Base-by-base conservation (phyloP, 1,139 yeast species). In the Yamadazyma mexicana region DNA sequence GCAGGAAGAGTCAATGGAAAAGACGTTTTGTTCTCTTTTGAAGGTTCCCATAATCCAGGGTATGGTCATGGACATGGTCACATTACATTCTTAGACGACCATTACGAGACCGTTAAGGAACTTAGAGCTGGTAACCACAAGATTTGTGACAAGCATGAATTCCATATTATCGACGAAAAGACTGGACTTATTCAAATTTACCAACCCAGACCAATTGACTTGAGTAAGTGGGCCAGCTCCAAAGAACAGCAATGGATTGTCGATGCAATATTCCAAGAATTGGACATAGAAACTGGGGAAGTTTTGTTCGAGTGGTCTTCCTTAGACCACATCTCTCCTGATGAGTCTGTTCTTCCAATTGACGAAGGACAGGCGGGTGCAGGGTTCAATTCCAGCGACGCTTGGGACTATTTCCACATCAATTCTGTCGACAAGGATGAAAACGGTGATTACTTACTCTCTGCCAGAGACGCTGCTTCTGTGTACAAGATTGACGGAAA, bases 381-480 rank as follows among this genome's bases (percentile, higher is more conserved):
- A 18, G 72, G 70, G 1, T 50, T 44, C 40, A 56, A 59, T 33
- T 60, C 69, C 6, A 52, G 61, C 38, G 62, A 58, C 43, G 71
- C 73, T 5, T 67, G 70, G 68, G 73, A 67, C 44, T 67, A 62
- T 44, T 64, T 67, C 56, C 73, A 67, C 43, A 64, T 66, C 43
- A 67, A 67, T 40, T 66, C 73, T 1, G 67, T 66, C 26, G 71
- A 66, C 40, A 67, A 67, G 42, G 69, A 66, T 46, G 59, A 50
- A 11, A 46, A 61, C 33, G 72, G 71, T 11, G 61, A 66, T 44
- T 67, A 64, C 45, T 40, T 66, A 22, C 34, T 67, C 15, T 64
- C 69, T 2, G 64, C 70, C 3, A 56, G 73, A 47, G 60, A 66
- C 47, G 55, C 61, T 31, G 61, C 70, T 17, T 50, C 71, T 4